Evolutionary conservation across 257 asterid species (phyloP).

Genomic region (Solanum okadae): DNA sequence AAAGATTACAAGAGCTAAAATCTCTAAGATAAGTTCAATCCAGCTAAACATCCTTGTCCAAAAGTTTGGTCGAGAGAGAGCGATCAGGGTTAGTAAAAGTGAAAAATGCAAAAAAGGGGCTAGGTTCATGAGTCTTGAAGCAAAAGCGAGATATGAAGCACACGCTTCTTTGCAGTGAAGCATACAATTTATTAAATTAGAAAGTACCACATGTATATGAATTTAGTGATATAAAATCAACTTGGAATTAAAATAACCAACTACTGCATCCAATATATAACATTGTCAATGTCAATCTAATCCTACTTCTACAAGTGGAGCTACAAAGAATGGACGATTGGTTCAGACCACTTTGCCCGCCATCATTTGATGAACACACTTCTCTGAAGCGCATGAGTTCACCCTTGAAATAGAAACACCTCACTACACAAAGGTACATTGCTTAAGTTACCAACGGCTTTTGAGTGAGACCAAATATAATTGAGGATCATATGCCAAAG

Average conservation of each 20-base stretch:
- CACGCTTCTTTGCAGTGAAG: neutral
- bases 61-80: neutral
- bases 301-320: neutral
- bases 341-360: neutral
- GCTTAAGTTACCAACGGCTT: neutral
- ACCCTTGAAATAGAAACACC: neutral
- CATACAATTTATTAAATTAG: neutral
- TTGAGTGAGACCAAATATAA: neutral
- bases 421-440: neutral
- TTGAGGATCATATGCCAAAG: neutral
- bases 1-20: neutral
- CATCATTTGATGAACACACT: neutral
- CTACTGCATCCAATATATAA: neutral
- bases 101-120: neutral
- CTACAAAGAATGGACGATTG: neutral
- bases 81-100: neutral
- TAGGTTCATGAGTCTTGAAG: neutral
- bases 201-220: neutral
- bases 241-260: neutral
- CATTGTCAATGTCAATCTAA: neutral
- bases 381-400: neutral
- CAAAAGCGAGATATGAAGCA: neutral
- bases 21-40: neutral
- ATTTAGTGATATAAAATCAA: neutral
- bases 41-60: neutral